phyloP scores from a whole-genome alignment of 164 flowering plant species.

The Cinnamomum micranthum region DNA sequence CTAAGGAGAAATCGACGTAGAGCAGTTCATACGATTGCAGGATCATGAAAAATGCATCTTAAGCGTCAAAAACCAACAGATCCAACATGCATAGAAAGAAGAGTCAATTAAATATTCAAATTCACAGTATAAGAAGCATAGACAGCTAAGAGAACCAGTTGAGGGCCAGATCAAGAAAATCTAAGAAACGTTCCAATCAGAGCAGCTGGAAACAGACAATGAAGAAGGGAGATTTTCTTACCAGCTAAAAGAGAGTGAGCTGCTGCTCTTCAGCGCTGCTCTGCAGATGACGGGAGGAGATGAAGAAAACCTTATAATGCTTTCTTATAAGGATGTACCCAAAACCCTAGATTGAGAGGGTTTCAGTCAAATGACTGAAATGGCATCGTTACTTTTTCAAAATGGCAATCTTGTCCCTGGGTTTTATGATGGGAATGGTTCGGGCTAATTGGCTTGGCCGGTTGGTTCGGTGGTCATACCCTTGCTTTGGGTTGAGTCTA shows the following conservation, averaged over 20 bases:
- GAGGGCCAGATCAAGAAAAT: neutral
- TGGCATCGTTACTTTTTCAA: neutral
- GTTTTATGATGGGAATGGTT: neutral
- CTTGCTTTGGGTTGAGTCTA: too few species aligned
- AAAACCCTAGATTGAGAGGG: neutral
- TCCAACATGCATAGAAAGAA: too few species aligned
- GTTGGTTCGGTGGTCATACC: too few species aligned
- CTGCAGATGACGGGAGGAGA: neutral
- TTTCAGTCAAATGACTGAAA: neutral
- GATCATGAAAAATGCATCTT: too few species aligned
- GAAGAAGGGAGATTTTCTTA: neutral
- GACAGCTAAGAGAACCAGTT: too few species aligned
- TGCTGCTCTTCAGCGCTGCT: neutral
- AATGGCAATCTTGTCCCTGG: neutral
- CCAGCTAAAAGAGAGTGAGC: neutral
- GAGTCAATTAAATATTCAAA: too few species aligned
- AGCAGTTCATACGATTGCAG: too few species aligned
- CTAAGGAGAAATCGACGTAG: too few species aligned
- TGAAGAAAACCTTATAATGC: neutral
- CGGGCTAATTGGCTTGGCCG: neutral
- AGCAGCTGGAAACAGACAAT: neutral
- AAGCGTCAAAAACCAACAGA: too few species aligned
- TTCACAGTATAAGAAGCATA: too few species aligned
- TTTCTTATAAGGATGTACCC: neutral
- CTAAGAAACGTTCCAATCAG: neutral